phyloP scores from a whole-genome alignment of 2,329 filamentous ascomycete genomes.

The Alternaria gaisen region DNA sequence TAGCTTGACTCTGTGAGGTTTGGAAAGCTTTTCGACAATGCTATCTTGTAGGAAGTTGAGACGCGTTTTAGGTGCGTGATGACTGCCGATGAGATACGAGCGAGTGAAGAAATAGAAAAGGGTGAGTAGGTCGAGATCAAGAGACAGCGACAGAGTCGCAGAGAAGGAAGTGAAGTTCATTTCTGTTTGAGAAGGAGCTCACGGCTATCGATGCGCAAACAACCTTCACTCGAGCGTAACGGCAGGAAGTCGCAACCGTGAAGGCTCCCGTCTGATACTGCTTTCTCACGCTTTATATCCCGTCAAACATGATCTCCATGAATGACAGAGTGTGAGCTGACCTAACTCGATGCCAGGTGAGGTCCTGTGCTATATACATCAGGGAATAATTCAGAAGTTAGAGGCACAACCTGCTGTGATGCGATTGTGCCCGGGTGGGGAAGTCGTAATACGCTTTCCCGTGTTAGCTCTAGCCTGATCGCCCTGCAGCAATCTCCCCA shows the following conservation, averaged over 20 bases:
- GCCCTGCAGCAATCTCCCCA: conserved; percentile 8
- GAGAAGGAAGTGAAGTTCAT: not conserved
- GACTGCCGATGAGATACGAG: not conserved
- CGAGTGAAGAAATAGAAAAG: not conserved
- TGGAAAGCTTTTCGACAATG: not conserved
- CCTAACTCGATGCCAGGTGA: not conserved
- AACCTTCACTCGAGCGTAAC: not conserved
- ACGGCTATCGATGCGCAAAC: not conserved
- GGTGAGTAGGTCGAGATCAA: not conserved
- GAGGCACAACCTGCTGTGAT: not conserved
- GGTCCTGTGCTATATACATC: not conserved
- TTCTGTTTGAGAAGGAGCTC: not conserved
- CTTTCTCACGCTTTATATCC: not conserved
- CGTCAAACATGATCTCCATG: not conserved
- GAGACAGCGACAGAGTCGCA: not conserved
- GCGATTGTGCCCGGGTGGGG: not conserved
- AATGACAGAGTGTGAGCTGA: not conserved
- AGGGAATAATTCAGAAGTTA: not conserved
- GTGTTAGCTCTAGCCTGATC: conserved; percentile 7
- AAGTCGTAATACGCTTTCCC: not conserved
- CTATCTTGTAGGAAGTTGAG: not conserved
- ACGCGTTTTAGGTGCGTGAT: conserved; percentile 1
- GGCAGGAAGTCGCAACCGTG: not conserved
- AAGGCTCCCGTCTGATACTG: not conserved
- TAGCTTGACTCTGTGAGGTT: not conserved